phyloP scores from a whole-genome alignment of 495 filamentous ascomycete genomes.

The Usnea hakonensis region DNA sequence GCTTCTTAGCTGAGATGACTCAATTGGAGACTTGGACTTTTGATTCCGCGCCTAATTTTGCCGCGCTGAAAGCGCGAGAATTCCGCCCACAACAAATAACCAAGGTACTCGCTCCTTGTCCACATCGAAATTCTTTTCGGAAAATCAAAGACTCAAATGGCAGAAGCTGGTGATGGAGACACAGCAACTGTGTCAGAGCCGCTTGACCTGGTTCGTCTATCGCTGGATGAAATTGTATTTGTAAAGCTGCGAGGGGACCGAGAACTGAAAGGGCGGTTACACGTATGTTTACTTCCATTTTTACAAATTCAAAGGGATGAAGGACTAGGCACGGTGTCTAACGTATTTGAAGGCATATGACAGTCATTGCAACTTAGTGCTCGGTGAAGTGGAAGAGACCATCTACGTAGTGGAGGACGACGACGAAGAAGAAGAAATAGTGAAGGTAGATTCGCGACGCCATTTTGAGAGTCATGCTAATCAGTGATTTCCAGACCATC shows the following conservation, averaged over 20 bases:
- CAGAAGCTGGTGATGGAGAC: constrained; percentile 61
- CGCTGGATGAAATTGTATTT: constrained; percentile 90
- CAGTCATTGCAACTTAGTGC: constrained; percentile 95
- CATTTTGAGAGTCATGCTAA: constrained; percentile 16
- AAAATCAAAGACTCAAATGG: constrained; percentile 41
- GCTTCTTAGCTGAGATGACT: not conserved
- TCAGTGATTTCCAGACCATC: constrained; percentile 56
- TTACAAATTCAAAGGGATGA: not conserved
- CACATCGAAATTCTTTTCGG: not conserved
- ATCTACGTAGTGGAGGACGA: constrained; percentile 80
- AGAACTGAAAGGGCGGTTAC: constrained; percentile 88
- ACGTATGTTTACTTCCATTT: constrained; percentile 50
- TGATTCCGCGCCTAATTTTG: constrained; percentile 5
- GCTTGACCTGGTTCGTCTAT: constrained; percentile 88
- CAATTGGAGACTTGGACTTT: not conserved
- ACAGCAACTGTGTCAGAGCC: constrained; percentile 67
- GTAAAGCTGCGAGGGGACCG: constrained; percentile 94
- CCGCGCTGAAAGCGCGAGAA: constrained; percentile 2
- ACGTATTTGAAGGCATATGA: constrained; percentile 76
- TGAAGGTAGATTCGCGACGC: constrained; percentile 37
- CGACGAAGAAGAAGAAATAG: constrained; percentile 73
- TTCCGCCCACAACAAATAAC: constrained; percentile 4
- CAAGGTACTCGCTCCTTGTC: not conserved
- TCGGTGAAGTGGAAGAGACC: constrained; percentile 95
- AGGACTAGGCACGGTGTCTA: constrained; percentile 11